These are phyloP conservation scores for Pseudogymnoascus sp. DNA, from an alignment of 2,329 filamentous ascomycete genomes.

Conservation along the genomic window DNA sequence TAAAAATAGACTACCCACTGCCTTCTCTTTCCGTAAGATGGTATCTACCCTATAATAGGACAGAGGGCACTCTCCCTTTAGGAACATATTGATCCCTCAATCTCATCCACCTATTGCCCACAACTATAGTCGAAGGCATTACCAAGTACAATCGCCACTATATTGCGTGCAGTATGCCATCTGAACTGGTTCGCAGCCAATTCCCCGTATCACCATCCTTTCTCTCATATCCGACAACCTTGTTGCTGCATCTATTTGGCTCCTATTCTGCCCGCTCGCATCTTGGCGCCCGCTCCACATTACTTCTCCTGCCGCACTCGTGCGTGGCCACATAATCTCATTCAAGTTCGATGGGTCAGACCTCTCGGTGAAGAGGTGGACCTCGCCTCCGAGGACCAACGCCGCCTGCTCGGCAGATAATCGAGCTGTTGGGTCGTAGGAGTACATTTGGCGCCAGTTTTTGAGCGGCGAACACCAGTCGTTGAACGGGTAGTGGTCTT, in stretches of 20 bases:
- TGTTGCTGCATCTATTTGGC: slow-evolving; percentile 60
- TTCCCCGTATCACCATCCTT: slow-evolving; percentile 60
- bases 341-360: slow-evolving; percentile 74
- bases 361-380: slow-evolving; percentile 73
- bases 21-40: too few relatives aligned
- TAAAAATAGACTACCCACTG: too few relatives aligned
- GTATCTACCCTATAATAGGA: too few relatives aligned
- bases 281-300: slow-evolving; percentile 71
- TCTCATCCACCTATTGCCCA: neutral
- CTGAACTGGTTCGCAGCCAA: slow-evolving; percentile 58
- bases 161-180: slow-evolving; percentile 67
- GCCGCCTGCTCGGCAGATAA: slow-evolving; percentile 54
- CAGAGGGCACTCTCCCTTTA: too few relatives aligned
- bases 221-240: slow-evolving; percentile 70
- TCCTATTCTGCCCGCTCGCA: slow-evolving; percentile 58
- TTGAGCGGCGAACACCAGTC: slow-evolving; percentile 79
- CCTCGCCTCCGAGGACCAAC: slow-evolving; percentile 73
- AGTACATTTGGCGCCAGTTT: slow-evolving; percentile 75
- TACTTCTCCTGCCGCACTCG: slow-evolving; percentile 66
- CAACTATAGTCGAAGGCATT: neutral
- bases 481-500: slow-evolving; percentile 57
- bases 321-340: slow-evolving; percentile 69
- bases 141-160: slow-evolving; percentile 3
- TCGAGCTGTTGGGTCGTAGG: slow-evolving; percentile 63
- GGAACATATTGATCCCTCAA: too few relatives aligned